These are phyloP conservation scores for Avena insularis DNA, from an alignment of 176 grass and related monocot genomes.

Conservation along the genomic window DNA sequence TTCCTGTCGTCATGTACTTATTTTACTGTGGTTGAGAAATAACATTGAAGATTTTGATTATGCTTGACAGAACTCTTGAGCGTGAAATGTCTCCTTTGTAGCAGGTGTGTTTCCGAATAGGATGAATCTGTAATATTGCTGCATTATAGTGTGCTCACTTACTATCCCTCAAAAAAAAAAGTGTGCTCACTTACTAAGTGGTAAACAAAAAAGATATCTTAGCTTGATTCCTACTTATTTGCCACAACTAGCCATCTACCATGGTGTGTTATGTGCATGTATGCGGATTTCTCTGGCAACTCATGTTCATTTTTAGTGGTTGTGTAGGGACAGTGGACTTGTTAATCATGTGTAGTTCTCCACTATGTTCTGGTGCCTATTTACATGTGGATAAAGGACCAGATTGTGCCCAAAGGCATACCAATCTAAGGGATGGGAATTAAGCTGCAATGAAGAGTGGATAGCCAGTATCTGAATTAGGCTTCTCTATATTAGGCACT, in stretches of 20 bases:
- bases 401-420: slow-evolving; percentile 90
- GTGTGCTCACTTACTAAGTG: neutral
- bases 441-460: slow-evolving; percentile 35
- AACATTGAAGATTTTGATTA: slow-evolving; percentile 39
- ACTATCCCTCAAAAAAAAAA: no score
- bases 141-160: neutral
- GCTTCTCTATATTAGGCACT: slow-evolving; percentile 55
- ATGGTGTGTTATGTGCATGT: neutral
- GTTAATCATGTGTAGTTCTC: neutral
- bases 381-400: slow-evolving; percentile 99
- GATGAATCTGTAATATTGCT: slow-evolving; percentile 26
- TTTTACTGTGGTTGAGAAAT: neutral
- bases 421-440: slow-evolving; percentile 62
- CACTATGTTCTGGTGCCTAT: slow-evolving; percentile 84
- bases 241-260: neutral
- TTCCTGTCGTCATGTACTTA: neutral
- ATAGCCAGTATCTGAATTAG: slow-evolving; percentile 45
- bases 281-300: slow-evolving; percentile 20
- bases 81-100: slow-evolving; percentile 32
- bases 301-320: neutral
- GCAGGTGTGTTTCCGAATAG: slow-evolving; percentile 24
- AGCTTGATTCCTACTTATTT: neutral
- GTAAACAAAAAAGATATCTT: neutral
- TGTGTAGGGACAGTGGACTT: neutral
- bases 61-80: slow-evolving; percentile 3